Percentiles rank a stretch among this genome's conserved stretches.
Evolutionary conservation across 768 basidiomycete species (phyloP).

Genomic region (Suillus fuscotomentosus): DNA sequence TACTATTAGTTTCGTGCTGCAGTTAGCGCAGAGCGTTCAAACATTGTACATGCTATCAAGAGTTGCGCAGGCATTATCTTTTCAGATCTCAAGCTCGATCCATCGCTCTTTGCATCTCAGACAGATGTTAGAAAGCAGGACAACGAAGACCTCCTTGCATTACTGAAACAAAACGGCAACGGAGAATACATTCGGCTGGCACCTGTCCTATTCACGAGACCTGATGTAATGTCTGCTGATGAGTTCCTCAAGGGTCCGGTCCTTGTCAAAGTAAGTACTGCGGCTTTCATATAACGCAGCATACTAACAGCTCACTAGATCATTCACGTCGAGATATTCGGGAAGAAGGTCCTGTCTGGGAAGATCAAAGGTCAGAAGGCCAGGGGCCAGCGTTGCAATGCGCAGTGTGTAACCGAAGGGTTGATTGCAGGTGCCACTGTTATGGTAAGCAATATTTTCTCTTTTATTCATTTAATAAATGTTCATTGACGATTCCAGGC

Average conservation of each 20-base stretch:
- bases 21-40: neutral
- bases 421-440: neutral
- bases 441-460: neutral
- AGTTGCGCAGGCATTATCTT: neutral
- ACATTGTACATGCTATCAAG: conserved; percentile 2
- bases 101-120: neutral
- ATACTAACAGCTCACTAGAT: neutral
- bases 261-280: neutral
- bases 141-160: neutral
- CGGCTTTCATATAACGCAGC: too few species aligned
- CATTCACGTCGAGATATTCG: neutral
- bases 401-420: neutral
- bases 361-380: neutral
- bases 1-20: neutral
- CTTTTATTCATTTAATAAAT: too few species aligned
- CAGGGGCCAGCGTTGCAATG: neutral
- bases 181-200: neutral
- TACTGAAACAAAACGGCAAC: neutral
- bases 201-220: neutral
- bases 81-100: neutral
- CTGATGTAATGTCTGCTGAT: neutral
- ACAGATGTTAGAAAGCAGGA: neutral
- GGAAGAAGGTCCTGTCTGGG: neutral
- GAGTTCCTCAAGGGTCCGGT: neutral
- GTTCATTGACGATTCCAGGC: neutral